Evolutionary conservation across 805 yeast genomes (phyloP).

Genomic region (Isabelozyma pseudorhagii): DNA sequence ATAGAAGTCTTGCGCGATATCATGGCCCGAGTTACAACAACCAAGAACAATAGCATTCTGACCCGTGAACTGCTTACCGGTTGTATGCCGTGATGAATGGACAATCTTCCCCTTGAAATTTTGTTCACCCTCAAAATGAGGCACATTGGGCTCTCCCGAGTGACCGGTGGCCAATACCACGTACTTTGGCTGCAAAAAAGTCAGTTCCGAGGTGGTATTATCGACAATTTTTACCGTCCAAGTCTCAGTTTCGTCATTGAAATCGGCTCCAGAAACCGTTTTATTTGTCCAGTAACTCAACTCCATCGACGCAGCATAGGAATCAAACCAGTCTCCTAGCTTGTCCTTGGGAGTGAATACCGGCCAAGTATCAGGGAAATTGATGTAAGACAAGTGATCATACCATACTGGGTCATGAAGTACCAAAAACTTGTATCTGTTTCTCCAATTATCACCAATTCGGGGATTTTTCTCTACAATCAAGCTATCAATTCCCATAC

Average conservation of each 20-base stretch:
- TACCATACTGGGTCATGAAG: constrained; percentile 46
- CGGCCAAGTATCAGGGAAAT: constrained; percentile 42
- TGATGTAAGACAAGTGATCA: constrained; percentile 39
- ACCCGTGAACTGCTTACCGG: constrained; percentile 41
- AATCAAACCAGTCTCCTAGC: constrained; percentile 42
- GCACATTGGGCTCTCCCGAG: constrained; percentile 45
- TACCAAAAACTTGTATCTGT: constrained; percentile 41
- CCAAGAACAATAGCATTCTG: constrained; percentile 44
- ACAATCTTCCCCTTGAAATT: constrained; percentile 35
- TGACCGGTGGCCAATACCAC: constrained; percentile 45
- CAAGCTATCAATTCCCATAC: constrained; percentile 37
- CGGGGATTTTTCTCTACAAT: constrained; percentile 34
- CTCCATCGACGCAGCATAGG: constrained; percentile 39
- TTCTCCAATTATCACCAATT: constrained; percentile 48
- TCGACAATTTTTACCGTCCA: constrained; percentile 34
- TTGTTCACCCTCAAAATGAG: constrained; percentile 35
- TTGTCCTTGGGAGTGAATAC: constrained; percentile 43
- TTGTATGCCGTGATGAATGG: constrained; percentile 40
- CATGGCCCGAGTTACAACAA: constrained; percentile 46
- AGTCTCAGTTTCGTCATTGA: constrained; percentile 17
- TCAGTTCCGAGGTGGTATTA: constrained; percentile 19
- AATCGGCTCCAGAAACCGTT: constrained; percentile 26
- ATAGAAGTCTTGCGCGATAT: constrained; percentile 43
- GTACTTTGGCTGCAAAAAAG: constrained; percentile 29
- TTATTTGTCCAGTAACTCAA: constrained; percentile 25